Evolutionary conservation across 2,329 filamentous ascomycete genomes (phyloP).

Genomic region (Microsporum ferrugineum): DNA sequence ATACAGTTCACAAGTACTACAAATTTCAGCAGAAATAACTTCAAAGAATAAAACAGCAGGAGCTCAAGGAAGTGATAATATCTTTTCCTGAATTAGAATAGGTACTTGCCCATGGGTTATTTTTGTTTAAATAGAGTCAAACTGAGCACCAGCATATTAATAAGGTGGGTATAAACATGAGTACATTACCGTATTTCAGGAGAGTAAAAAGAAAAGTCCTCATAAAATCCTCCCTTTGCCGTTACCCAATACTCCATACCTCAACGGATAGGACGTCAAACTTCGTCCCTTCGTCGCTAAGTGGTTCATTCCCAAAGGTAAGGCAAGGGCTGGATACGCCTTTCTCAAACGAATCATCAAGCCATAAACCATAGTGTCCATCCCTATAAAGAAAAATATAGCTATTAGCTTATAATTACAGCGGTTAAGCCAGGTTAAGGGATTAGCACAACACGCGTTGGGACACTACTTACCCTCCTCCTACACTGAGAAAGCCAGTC

Average conservation of each 20-base stretch:
- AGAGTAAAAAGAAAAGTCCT: neutral
- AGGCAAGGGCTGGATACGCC: constrained; percentile 75
- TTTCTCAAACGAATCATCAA: constrained; percentile 72
- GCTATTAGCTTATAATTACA: neutral
- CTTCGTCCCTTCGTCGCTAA: constrained; percentile 86
- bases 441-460: neutral
- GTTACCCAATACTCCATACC: constrained; percentile 72
- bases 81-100: neutral
- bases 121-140: neutral
- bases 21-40: neutral
- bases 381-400: constrained; percentile 39
- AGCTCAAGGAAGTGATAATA: neutral
- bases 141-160: neutral
- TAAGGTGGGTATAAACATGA: neutral
- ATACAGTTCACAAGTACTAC: no score
- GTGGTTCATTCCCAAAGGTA: constrained; percentile 87
- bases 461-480: constrained; percentile 51
- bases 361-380: constrained; percentile 85
- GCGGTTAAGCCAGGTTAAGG: neutral
- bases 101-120: neutral
- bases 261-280: constrained; percentile 87
- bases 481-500: constrained; percentile 69
- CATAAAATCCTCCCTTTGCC: constrained; percentile 10
- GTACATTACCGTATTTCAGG: neutral
- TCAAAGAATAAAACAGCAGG: neutral